These are phyloP conservation scores for Filosporella fistucella DNA, from an alignment of 495 filamentous ascomycete species.

Conservation along the genomic window DNA sequence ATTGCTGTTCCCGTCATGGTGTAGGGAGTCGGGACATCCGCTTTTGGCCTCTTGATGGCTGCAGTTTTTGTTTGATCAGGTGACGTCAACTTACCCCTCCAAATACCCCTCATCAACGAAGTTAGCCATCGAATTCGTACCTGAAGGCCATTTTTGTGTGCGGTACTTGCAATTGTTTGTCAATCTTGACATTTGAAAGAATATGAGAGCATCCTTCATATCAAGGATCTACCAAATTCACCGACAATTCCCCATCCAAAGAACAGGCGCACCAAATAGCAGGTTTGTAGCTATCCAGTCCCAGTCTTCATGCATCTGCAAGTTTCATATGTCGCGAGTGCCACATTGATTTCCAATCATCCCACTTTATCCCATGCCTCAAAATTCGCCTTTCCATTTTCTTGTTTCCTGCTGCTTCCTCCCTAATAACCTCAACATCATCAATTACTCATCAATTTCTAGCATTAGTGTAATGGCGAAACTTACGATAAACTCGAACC, in stretches of 20 bases:
- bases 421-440: not conserved
- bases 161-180: too few relatives aligned
- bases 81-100: too few relatives aligned
- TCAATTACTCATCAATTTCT: not conserved
- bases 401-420: not conserved
- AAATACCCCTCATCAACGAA: too few relatives aligned
- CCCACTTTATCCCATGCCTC: not conserved
- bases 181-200: too few relatives aligned
- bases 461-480: conserved; percentile 42
- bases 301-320: not conserved
- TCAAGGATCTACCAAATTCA: not conserved
- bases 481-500: conserved; percentile 56
- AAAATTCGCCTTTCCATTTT: not conserved
- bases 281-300: not conserved
- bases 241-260: too few relatives aligned
- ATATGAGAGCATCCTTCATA: not conserved
- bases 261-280: too few relatives aligned
- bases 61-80: too few relatives aligned
- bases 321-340: not conserved
- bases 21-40: too few relatives aligned
- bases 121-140: too few relatives aligned
- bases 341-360: not conserved
- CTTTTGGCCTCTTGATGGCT: too few relatives aligned
- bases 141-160: too few relatives aligned
- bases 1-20: too few relatives aligned